phyloP scores from a whole-genome alignment of 768 basidiomycete species.

The Pulveroboletus sp. region DNA sequence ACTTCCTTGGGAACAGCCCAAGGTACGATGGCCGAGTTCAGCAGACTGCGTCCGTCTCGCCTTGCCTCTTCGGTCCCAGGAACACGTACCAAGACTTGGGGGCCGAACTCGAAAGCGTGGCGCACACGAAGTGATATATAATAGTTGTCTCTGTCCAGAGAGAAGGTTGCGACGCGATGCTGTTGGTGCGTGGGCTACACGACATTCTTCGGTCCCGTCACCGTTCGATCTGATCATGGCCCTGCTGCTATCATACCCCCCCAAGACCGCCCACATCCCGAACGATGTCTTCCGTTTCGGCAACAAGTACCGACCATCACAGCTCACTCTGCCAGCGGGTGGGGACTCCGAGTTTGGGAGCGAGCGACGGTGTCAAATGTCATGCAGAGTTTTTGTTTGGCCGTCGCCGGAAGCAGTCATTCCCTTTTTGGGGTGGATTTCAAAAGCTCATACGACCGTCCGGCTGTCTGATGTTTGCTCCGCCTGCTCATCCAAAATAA shows the following conservation, averaged over 20 bases:
- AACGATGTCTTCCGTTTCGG: too few relatives aligned
- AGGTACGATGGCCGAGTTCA: too few relatives aligned
- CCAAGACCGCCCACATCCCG: too few relatives aligned
- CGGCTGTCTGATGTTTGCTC: background rate
- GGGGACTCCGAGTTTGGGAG: too few relatives aligned
- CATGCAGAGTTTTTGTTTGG: too few relatives aligned
- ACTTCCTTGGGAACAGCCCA: background rate
- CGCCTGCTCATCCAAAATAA: background rate
- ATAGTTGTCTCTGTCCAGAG: background rate
- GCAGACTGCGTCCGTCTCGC: too few relatives aligned
- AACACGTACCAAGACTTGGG: too few relatives aligned
- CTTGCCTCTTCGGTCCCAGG: too few relatives aligned
- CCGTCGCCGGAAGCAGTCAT: background rate
- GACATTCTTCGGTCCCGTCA: background rate
- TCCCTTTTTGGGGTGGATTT: constrained; percentile 1
- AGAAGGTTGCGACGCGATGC: background rate
- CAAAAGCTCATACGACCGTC: constrained; percentile 1
- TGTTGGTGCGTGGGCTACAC: background rate
- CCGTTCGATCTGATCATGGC: constrained; percentile 1
- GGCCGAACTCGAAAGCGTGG: too few relatives aligned
- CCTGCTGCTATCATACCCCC: background rate
- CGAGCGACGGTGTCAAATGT: too few relatives aligned
- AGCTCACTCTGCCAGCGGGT: background rate
- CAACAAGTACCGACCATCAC: background rate
- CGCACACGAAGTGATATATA: background rate